Percentiles rank a stretch among this genome's conserved stretches.
Conservation (phyloP, 441 rosid genomes). For the Jatropha podagrica region DNA sequence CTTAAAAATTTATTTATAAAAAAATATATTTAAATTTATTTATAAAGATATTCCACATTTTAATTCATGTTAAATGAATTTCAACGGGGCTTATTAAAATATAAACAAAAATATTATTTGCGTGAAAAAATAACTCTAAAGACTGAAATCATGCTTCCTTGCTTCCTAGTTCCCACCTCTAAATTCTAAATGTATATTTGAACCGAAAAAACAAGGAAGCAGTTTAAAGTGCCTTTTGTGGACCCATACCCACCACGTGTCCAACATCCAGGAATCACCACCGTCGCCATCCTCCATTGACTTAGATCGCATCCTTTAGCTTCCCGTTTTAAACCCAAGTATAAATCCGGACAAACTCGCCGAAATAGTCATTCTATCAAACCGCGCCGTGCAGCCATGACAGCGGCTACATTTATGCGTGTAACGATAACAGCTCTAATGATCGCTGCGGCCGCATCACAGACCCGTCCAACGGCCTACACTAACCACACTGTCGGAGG, state of each 20-base stretch:
- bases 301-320: background rate
- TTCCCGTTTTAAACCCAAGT: background rate
- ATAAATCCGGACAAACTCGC: background rate
- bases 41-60: too few species aligned
- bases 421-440: slow-evolving; percentile 32
- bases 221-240: background rate
- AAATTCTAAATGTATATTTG: too few species aligned
- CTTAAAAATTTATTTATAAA: too few species aligned
- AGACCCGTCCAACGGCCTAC: slow-evolving; percentile 35
- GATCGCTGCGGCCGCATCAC: slow-evolving; percentile 29
- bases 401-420: slow-evolving; percentile 6
- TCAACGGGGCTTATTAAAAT: too few species aligned
- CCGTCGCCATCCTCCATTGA: background rate
- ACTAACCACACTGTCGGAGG: slow-evolving; percentile 63
- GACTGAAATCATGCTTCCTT: too few species aligned
- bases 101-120: too few species aligned
- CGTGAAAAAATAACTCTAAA: too few species aligned
- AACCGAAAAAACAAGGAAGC: background rate
- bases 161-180: too few species aligned
- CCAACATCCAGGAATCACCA: background rate
- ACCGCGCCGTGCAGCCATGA: slow-evolving; percentile 24
- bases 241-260: slow-evolving; percentile 6
- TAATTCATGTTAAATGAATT: too few species aligned
- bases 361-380: background rate
- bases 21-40: too few species aligned